Conservation (phyloP, 2,329 filamentous ascomycete genomes). For the Parafenestella ontariensis region DNA sequence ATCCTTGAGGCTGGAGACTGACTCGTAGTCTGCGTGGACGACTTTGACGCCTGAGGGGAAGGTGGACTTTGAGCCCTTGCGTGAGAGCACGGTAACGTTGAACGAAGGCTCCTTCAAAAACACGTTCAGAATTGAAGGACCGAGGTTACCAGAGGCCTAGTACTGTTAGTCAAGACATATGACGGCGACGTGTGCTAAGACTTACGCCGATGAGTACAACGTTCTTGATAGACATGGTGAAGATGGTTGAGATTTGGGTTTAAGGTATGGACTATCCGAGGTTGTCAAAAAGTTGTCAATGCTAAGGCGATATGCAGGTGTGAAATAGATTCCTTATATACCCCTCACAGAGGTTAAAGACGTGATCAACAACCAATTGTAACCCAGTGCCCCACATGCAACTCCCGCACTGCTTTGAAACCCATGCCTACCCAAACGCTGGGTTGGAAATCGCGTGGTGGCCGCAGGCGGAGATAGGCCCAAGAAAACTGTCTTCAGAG, state of each 20-base stretch:
- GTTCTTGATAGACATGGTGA: conserved; percentile 50
- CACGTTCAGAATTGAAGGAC: conserved; percentile 50
- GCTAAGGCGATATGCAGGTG: not conserved
- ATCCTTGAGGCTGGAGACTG: conserved; percentile 56
- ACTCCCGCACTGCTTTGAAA: conserved; percentile 6
- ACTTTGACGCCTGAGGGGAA: conserved; percentile 53
- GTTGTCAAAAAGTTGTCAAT: conserved; percentile 6
- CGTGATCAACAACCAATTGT: conserved; percentile 12
- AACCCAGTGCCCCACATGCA: conserved; percentile 9
- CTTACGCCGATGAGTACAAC: conserved; percentile 54
- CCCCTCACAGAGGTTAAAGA: conserved; percentile 6
- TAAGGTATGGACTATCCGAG: conserved; percentile 1
- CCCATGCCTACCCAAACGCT: not conserved
- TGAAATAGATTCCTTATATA: conserved; percentile 16
- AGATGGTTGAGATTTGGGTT: conserved; percentile 4
- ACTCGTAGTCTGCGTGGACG: conserved; percentile 57
- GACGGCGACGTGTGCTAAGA: not conserved
- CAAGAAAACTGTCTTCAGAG: too few species aligned
- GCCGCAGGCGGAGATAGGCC: too few species aligned
- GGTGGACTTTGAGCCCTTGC: conserved; percentile 53
- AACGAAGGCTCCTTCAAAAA: conserved; percentile 55
- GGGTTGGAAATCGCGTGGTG: conserved; percentile 4
- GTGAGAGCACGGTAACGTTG: conserved; percentile 63
- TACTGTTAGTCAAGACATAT: conserved; percentile 12
- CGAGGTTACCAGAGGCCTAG: conserved; percentile 52